Conservation (phyloP, 108 stramenopile species). For the Cyclotella baltica region DNA sequence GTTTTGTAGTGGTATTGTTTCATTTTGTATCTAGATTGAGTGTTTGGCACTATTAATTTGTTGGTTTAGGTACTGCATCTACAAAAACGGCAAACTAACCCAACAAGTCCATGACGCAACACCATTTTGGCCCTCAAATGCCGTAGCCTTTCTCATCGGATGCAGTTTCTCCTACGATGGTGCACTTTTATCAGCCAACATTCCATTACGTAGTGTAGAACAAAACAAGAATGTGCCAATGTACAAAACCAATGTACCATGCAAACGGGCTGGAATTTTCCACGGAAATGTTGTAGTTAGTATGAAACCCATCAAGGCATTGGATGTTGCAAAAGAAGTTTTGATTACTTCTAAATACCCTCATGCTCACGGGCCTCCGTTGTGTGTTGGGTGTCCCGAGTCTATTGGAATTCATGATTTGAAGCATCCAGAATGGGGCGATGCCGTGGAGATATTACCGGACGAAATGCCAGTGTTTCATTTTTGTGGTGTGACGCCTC, state of each 20-base stretch:
- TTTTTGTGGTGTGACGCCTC: slow-evolving; percentile 94
- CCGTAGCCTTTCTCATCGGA: slow-evolving; percentile 88
- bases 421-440: slow-evolving; percentile 85
- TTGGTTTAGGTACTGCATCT: slow-evolving; percentile 71
- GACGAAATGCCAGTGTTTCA: slow-evolving; percentile 93
- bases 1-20: neutral
- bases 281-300: slow-evolving; percentile 84
- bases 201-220: slow-evolving; percentile 77
- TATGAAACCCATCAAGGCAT: slow-evolving; percentile 88
- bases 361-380: slow-evolving; percentile 89
- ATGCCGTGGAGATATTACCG: slow-evolving; percentile 59
- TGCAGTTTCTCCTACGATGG: slow-evolving; percentile 90
- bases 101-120: slow-evolving; percentile 70
- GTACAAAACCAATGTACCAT: slow-evolving; percentile 81
- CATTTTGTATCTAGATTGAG: too few species aligned
- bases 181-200: slow-evolving; percentile 71
- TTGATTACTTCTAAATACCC: slow-evolving; percentile 77
- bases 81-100: slow-evolving; percentile 69
- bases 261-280: slow-evolving; percentile 70
- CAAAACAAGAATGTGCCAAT: slow-evolving; percentile 89
- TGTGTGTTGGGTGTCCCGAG: slow-evolving; percentile 80
- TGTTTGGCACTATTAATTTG: neutral
- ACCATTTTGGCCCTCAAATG: slow-evolving; percentile 73
- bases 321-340: slow-evolving; percentile 72
- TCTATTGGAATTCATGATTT: slow-evolving; percentile 79